Evolutionary conservation across 306 rosid genomes (phyloP), one percentile per base, ranked within the genome.

Genomic region (Bauhinia variegata): DNA sequence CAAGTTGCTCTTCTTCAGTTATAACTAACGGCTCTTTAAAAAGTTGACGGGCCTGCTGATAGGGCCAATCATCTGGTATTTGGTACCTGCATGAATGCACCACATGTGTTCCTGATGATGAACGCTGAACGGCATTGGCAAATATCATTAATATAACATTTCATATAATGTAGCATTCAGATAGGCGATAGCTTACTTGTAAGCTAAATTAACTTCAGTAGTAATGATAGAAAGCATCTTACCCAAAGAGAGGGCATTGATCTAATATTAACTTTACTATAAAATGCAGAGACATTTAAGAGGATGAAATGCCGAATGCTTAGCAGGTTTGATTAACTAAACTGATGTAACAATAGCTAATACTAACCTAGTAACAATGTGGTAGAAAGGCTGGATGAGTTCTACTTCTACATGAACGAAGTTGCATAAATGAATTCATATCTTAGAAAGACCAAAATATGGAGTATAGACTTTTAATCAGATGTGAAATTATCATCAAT

Each of bases 1-100:
- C 91, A 62, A 79, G 84, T 73, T 86, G 86, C 50, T 86, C 89
- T 28, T 83, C 96, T 43, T 80, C 89, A 65, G 71, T 84, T 68
- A 72, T 38, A 73, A 88, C 98, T 12, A 59, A 4, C 16, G 98
- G 98, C 72, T 88, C 96, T 75, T 86, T 89, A 71, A 93, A 93
- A 75, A 93, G 98, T 62, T 34, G 75, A 14, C 98, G 86, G 50
- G 98, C 98, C 69, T 93, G 89, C 68, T 89, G 70, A 78, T 86
- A 93, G 11, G 98, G 97, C 98, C 97, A 89, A 71, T 80, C 84
- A 16, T 88, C 95, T 46, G 98, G 86, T 75, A 92, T 81, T 63
- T 93, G 98, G 81, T 84, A 93, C 86, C 98, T 93, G 83, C 69
- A 77, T 48, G 71, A 57, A 54, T 38, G 43, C 47, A 47, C 33